These are phyloP conservation scores for Mycogone perniciosa DNA, from an alignment of 2,329 filamentous ascomycete genomes.

Conservation along the genomic window DNA sequence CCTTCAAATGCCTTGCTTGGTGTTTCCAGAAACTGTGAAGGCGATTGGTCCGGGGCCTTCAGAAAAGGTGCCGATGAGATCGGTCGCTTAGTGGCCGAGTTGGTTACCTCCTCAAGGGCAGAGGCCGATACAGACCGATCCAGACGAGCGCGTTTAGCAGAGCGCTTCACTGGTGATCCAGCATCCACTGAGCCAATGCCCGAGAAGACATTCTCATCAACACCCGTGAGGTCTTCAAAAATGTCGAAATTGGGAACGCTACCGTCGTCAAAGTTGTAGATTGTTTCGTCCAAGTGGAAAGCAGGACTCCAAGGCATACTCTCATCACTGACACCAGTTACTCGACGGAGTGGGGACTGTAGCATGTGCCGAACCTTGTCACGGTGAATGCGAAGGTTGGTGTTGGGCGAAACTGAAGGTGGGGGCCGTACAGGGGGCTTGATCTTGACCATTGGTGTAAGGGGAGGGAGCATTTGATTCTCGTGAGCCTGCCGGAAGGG, in stretches of 20 bases:
- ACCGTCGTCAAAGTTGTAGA: constrained; percentile 41
- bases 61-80: constrained; percentile 45
- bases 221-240: constrained; percentile 40
- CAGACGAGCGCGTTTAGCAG: constrained; percentile 51
- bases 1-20: constrained; percentile 53
- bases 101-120: constrained; percentile 55
- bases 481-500: constrained; percentile 54
- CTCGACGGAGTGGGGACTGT: constrained; percentile 61
- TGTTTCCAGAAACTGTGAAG: constrained; percentile 41
- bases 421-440: constrained; percentile 50
- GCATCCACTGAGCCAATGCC: constrained; percentile 43
- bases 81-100: constrained; percentile 45
- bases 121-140: constrained; percentile 59
- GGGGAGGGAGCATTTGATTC: constrained; percentile 61
- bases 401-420: constrained; percentile 86
- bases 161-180: constrained; percentile 63
- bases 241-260: constrained; percentile 56
- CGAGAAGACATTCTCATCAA: constrained; percentile 26
- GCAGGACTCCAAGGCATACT: constrained; percentile 57
- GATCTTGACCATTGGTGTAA: constrained; percentile 81
- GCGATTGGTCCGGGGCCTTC: constrained; percentile 38
- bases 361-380: constrained; percentile 76
- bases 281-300: constrained; percentile 56
- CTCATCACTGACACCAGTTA: constrained; percentile 39
- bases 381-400: constrained; percentile 82